Evolutionary conservation across 192 early-diverging fungal species (phyloP).

Genomic region (Backusella psychrophila): DNA sequence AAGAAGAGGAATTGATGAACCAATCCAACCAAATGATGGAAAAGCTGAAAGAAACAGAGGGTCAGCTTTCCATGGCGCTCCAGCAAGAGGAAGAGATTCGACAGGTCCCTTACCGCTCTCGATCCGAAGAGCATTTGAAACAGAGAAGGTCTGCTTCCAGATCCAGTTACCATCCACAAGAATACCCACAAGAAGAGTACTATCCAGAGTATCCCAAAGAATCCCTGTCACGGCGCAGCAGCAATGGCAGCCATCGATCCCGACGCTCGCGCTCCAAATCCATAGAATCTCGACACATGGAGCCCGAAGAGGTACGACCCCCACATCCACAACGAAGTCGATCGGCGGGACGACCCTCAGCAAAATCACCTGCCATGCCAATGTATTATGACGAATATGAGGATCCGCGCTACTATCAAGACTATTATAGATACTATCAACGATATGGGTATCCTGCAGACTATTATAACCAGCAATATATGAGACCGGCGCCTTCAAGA

Average conservation of each 20-base stretch:
- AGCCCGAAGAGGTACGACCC: not conserved
- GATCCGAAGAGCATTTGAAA: not conserved
- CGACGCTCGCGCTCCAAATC: not conserved
- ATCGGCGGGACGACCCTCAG: not conserved
- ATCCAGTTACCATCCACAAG: not conserved
- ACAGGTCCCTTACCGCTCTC: constrained; percentile 35
- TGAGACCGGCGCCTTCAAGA: not conserved
- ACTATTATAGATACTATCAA: not conserved
- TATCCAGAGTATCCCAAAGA: not conserved
- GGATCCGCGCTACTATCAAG: not conserved
- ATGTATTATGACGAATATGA: not conserved
- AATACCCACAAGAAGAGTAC: not conserved
- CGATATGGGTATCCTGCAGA: not conserved
- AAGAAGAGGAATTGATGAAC: not conserved
- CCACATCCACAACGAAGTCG: not conserved
- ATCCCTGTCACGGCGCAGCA: not conserved
- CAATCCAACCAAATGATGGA: constrained; percentile 10
- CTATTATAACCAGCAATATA: not conserved
- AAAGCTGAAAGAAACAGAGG: constrained; percentile 19
- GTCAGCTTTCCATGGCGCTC: constrained; percentile 19
- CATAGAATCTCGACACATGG: not conserved
- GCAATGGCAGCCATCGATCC: not conserved
- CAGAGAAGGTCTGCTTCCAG: not conserved
- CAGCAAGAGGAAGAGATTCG: constrained; percentile 48
- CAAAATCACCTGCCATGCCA: not conserved